Base-by-base conservation (phyloP, 257 asterid species). In the Fraxinus quadrangulata region DNA sequence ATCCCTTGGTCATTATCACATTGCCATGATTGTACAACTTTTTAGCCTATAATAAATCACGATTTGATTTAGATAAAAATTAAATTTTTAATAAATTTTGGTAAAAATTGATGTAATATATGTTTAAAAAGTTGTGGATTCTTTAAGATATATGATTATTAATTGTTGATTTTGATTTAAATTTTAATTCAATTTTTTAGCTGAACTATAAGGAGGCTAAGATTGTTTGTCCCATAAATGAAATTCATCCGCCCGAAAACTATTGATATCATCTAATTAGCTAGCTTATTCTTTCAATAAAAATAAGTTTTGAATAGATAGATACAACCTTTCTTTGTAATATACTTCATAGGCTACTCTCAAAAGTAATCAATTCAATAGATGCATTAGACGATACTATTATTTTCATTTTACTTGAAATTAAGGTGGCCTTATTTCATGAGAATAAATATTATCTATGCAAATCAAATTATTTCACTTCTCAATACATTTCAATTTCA, bases 1-100 rank as follows among this genome's bases (percentile, higher is more conserved):
- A 61, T 61, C 71, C 67, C 79, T 76, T 69, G 31, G 8, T 31
- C 74, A 83, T 80, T 75, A 75, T 81, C 87, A 81, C 86, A 83
- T 83, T 83, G 70, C 28, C 77, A 63, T 83, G 47, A 72, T 78
- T 83, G 79, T 82, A 85, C 84, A 34, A 72, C 47, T 14, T 49
- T 17, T 42, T 17, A 39, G 5, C 67, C n/a, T 75, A 37, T 63
- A 49, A 4, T 19, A 65, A 37, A 65, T 40, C 47, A 6, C 10
- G 0, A 1, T 40, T 40, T 40, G 14, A 40, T 40, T 36, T 40
- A 40, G 3, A 11, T 40, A 40, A 40, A 36, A 40, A 40, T 40
- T 33, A 33, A 2, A 33, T 33, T 33, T 33, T 33, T 4, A 33
- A 33, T 8, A 37, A 2, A 17, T 34, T 79, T 67, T 49, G 34